A percentile compares a stretch with the other conserved stretches of the same genome.
Conservation (phyloP, 2,329 filamentous ascomycete genomes). For the Monilinia laxa region DNA sequence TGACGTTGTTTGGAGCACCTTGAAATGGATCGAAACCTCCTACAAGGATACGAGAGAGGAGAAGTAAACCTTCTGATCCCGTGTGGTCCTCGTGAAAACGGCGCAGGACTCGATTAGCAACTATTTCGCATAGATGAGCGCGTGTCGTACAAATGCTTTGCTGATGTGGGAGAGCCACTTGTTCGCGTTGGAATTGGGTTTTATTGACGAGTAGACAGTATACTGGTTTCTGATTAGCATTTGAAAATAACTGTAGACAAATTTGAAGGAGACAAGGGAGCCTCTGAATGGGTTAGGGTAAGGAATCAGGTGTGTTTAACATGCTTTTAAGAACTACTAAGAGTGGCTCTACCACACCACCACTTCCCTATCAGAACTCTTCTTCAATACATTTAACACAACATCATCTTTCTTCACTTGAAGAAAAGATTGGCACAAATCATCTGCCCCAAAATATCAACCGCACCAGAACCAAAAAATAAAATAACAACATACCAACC, state of each 20-base stretch:
- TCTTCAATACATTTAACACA: background rate
- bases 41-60: slow-evolving; percentile 76
- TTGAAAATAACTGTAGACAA: background rate
- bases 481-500: slow-evolving; percentile 52
- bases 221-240: slow-evolving; percentile 47
- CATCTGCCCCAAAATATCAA: background rate
- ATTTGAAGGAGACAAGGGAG: background rate
- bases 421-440: background rate
- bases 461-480: background rate
- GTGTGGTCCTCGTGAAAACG: slow-evolving; percentile 77
- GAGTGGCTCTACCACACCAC: background rate
- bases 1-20: slow-evolving; percentile 69
- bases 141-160: slow-evolving; percentile 79
- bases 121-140: slow-evolving; percentile 75
- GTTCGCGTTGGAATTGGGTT: slow-evolving; percentile 75
- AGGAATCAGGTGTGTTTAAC: background rate
- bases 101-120: slow-evolving; percentile 74
- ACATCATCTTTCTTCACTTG: background rate
- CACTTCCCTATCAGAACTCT: background rate
- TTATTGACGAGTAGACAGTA: slow-evolving; percentile 84
- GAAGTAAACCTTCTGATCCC: slow-evolving; percentile 66
- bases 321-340: background rate
- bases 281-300: background rate
- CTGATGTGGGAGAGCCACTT: slow-evolving; percentile 71
- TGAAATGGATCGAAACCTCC: slow-evolving; percentile 85